Base-by-base conservation (phyloP, 495 filamentous ascomycete species). In the Lepraria neglecta region DNA sequence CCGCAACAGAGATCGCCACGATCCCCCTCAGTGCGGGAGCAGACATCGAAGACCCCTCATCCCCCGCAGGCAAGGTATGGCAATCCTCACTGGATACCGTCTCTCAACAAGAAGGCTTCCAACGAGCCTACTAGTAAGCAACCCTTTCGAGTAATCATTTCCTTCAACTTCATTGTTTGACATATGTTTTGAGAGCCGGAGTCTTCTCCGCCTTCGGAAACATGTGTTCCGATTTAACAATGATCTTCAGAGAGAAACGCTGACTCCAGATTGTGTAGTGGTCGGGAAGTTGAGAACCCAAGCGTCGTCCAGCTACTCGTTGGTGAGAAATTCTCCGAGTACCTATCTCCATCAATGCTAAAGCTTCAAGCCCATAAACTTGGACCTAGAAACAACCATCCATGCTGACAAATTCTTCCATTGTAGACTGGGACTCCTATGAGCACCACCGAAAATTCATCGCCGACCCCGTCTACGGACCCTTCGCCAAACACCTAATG, bases 1-100 rank as follows among this genome's bases (percentile, higher is more conserved):
- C 64, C 45, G 62, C 55, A 21, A 67, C 68, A 27, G 68, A 70
- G 64, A 64, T 70, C 11, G 68, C 67, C 19, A 60, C 45, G 0
- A 9, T 66, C 12, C 61, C 67, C 12, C 45, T 70, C 27, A n/a
- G 27, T 6, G 24, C 58, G 31, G 67, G 64, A 15, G 59, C 60
- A n/a, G 31, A 38, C 12, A 62, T 70, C 44, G 61, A 69, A 38
- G 67, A 66, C 28, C 42, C 56, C 42, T 15, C 27, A 27, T 64
- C 67, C 3, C 6, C 53, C 1, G 58, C 67, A 9, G 54, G 61
- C 28, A 67, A 66, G 21, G 46, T 68, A 43, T 62, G 64, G 64
- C 40, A 48, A n/a, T 30, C 58, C 3, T 58, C 52, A 3, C 35
- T 70, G 1, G 56, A 55, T 27, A 67, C 67, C 14, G 35, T 70